phyloP scores from a whole-genome alignment of 2,329 filamentous ascomycete genomes.

The Xylaria digitata region DNA sequence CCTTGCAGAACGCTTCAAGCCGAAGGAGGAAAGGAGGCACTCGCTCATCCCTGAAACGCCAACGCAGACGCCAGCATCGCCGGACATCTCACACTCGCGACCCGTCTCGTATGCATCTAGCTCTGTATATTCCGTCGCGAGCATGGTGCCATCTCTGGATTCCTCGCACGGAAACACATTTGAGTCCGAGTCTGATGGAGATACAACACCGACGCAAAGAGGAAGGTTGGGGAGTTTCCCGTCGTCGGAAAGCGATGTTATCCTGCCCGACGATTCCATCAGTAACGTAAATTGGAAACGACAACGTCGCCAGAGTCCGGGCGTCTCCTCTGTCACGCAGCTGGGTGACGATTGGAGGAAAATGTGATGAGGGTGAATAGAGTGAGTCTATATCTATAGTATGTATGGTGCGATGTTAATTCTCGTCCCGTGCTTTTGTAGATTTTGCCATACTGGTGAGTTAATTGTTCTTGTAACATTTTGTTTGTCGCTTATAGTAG shows the following conservation, averaged over 20 bases:
- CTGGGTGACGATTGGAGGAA: background rate
- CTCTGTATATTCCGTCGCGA: background rate
- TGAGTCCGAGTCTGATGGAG: background rate
- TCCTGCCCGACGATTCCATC: background rate
- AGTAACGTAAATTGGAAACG: background rate
- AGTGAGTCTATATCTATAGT: background rate
- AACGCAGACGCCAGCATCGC: background rate
- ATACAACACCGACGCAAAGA: background rate
- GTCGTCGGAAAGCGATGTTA: background rate
- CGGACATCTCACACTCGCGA: background rate
- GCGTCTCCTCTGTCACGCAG: background rate
- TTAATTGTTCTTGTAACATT: background rate
- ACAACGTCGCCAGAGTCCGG: background rate
- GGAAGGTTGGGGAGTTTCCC: background rate
- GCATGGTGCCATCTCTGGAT: background rate
- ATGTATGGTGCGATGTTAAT: no score
- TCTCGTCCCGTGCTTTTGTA: background rate
- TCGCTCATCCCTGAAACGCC: conserved; percentile 24
- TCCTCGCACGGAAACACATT: background rate
- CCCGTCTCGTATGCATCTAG: background rate
- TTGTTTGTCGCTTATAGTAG: background rate
- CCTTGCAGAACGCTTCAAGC: conserved; percentile 28
- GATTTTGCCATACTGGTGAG: background rate
- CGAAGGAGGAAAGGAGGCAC: conserved; percentile 22
- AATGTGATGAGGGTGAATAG: background rate